Base-by-base conservation (phyloP, 225 moss, liverwort and hornwort species). In the Polytrichum commune region DNA sequence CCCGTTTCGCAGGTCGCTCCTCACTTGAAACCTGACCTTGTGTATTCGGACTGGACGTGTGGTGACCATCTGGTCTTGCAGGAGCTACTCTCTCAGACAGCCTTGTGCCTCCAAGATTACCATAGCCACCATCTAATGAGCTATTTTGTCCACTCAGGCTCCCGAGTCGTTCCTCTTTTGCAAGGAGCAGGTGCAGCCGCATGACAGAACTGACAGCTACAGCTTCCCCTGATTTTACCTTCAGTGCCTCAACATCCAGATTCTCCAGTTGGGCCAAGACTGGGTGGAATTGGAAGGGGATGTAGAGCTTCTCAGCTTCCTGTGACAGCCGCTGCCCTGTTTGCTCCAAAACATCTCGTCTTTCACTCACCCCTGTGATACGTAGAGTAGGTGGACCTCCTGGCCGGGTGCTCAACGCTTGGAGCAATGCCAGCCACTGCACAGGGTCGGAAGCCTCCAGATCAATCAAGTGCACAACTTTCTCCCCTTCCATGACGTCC, bases 391-490 rank as follows among this genome's bases (percentile, higher is more conserved):
- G 85, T 23, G 85, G 81, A 7, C 81, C 81, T 29, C 78, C 81
- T 19, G 85, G 85, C 5, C 81, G 78, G 38, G 69, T 77, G 63
- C 81, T 72, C 78, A 85, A 27, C 9, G 85, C 81, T 66, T 85
- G 85, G 25, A 85, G 65, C 38, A 85, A 74, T 54, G 85, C 85
- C 24, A 85, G 61, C 85, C 85, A 85, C 75, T 85, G 85, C 13
- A 85, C 85, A 32, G 85, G 75, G 62, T 85, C 85, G 18, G 75
- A 75, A 62, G 85, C 85, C 63, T 81, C 80, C 81, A 85, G 81
- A 78, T 85, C 85, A 22, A 85, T 73, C 32, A 85, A 70, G 63
- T 85, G 85, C 23, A 85, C 73, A 18, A 81, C 70, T 58, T 73
- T 78, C 60, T 85, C 81, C 22, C 81, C 85, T 62, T 85, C 81